Evolutionary conservation across 2,329 filamentous ascomycete species (phyloP).

Genomic region (Diplodia mutila): DNA sequence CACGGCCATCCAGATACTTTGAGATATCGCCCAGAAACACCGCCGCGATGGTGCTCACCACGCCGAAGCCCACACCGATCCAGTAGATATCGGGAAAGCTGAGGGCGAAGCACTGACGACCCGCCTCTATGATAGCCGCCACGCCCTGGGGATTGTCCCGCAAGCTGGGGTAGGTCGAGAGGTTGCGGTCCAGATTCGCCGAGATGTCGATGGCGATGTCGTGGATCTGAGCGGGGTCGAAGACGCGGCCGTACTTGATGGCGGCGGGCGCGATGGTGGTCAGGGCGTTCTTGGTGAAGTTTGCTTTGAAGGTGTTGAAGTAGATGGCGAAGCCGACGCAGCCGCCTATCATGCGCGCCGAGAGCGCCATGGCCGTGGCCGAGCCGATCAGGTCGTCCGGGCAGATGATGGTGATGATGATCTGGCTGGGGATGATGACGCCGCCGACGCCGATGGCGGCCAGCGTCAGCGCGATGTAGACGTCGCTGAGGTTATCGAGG

Average conservation of each 20-base stretch:
- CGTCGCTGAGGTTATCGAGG: conserved; percentile 56
- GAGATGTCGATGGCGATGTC: conserved; percentile 52
- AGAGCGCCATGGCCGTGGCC: conserved; percentile 67
- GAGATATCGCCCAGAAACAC: conserved; percentile 62
- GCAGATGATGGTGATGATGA: conserved; percentile 71
- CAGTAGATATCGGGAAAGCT: conserved; percentile 67
- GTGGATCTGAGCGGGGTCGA: conserved; percentile 51
- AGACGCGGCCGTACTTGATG: conserved; percentile 31
- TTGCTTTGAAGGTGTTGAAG: conserved; percentile 41
- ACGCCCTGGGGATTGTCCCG: conserved; percentile 53
- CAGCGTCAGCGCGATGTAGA: conserved; percentile 63
- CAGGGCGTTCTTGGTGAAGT: conserved; percentile 32
- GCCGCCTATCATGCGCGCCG: conserved; percentile 71
- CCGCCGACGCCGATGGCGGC: conserved; percentile 69
- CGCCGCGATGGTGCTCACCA: conserved; percentile 59
- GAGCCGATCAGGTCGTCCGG: conserved; percentile 73
- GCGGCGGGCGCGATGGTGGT: conserved; percentile 33
- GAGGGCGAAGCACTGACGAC: conserved; percentile 60
- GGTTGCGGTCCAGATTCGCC: conserved; percentile 49
- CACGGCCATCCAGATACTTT: conserved; percentile 15
- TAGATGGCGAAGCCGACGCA: conserved; percentile 64
- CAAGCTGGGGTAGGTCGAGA: conserved; percentile 49
- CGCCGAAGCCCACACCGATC: conserved; percentile 65
- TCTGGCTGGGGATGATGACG: conserved; percentile 68
- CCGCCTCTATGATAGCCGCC: conserved; percentile 53